A percentile compares a stretch with the other conserved stretches of the same genome.
Conservation (phyloP, 768 basidiomycete genomes). For the Naganishia onofrii region DNA sequence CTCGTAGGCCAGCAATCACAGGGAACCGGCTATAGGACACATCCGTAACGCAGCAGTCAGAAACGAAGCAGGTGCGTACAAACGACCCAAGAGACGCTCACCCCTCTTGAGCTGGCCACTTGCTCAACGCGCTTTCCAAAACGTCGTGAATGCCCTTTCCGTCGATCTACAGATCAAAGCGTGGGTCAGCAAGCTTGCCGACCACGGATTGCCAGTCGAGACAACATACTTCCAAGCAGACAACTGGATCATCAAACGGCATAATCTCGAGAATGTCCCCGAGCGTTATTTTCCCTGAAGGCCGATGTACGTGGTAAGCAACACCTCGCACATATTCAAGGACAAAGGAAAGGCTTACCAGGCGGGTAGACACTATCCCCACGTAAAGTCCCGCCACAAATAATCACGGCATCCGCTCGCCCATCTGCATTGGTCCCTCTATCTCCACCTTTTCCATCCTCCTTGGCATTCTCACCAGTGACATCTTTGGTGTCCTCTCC, state of each 20-base stretch:
- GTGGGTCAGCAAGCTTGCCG: neutral
- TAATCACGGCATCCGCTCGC: constrained; percentile 76
- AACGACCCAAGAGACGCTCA: constrained; percentile 44
- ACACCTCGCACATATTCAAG: neutral
- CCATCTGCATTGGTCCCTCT: constrained; percentile 45
- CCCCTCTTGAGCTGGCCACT: constrained; percentile 91
- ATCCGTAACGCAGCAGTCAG: neutral
- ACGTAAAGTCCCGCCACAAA: constrained; percentile 78
- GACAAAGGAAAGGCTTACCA: constrained; percentile 55
- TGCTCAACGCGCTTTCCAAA: constrained; percentile 67
- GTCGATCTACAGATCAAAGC: constrained; percentile 50
- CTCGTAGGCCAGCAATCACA: constrained; percentile 75
- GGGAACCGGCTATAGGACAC: constrained; percentile 71
- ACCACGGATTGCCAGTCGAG: neutral
- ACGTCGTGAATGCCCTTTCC: constrained; percentile 76
- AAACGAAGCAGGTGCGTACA: too few species aligned
- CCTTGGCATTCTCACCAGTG: constrained; percentile 16
- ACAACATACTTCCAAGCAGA: constrained; percentile 68
- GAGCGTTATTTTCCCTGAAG: constrained; percentile 67
- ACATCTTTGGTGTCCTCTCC: constrained; percentile 39
- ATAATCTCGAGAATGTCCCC: constrained; percentile 85
- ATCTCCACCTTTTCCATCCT: constrained; percentile 61
- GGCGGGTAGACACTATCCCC: constrained; percentile 83
- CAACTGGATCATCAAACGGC: constrained; percentile 79
- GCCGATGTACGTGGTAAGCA: neutral